Evolutionary conservation across 2,329 filamentous ascomycete genomes (phyloP).

Genomic region (Plectosphaerella cucumerina): DNA sequence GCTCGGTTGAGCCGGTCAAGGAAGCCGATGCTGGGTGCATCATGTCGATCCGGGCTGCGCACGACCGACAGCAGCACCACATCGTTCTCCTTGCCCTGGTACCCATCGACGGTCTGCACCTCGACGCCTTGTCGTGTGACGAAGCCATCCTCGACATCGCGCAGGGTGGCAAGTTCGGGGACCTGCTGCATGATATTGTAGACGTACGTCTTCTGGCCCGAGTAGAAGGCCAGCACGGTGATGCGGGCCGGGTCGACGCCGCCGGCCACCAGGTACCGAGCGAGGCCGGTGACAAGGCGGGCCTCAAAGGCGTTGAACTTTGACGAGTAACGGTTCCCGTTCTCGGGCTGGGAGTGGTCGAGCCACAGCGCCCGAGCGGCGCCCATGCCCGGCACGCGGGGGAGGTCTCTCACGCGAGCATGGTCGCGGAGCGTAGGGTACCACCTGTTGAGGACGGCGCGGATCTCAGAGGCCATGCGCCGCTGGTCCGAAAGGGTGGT

Average conservation of each 20-base stretch:
- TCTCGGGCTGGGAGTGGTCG: conserved; percentile 56
- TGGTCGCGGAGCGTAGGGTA: conserved; percentile 43
- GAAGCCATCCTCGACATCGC: not conserved
- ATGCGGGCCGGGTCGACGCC: conserved; percentile 57
- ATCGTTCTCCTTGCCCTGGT: conserved; percentile 89
- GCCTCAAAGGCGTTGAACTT: conserved; percentile 70
- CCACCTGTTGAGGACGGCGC: conserved; percentile 40
- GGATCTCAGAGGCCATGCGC: conserved; percentile 44
- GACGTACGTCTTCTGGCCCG: conserved; percentile 70
- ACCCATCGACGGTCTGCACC: conserved; percentile 81
- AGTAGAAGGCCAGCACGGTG: conserved; percentile 84
- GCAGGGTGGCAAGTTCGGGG: not conserved
- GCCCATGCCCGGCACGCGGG: conserved; percentile 37
- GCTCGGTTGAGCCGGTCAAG: conserved; percentile 57
- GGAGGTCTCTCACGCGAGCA: conserved; percentile 26
- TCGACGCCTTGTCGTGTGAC: conserved; percentile 29
- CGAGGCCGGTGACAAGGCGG: conserved; percentile 69
- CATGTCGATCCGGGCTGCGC: conserved; percentile 54
- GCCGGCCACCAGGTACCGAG: conserved; percentile 67
- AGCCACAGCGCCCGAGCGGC: conserved; percentile 28
- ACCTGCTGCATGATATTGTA: conserved; percentile 25
- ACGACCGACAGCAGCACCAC: conserved; percentile 78
- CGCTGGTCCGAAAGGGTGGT: conserved; percentile 65
- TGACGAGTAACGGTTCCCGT: conserved; percentile 57
- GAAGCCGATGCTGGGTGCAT: conserved; percentile 60